These are phyloP conservation scores for Saccharomycopsis schoenii DNA, from an alignment of 805 yeast genomes.

Conservation along the genomic window DNA sequence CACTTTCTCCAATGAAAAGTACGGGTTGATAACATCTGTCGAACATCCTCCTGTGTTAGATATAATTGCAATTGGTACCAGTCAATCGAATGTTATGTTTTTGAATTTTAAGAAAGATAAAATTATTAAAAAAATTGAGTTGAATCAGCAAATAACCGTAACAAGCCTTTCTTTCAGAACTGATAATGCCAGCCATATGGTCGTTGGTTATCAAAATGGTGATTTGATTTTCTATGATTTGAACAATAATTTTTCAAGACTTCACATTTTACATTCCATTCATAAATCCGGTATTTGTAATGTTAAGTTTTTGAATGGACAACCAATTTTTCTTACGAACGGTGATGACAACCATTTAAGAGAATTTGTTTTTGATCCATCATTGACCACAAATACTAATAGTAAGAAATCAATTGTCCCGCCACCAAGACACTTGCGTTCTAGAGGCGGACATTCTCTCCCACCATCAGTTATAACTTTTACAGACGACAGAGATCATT, in stretches of 20 bases:
- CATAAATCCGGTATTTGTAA: slow-evolving; percentile 75
- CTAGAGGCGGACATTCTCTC: slow-evolving; percentile 95
- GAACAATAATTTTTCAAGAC: slow-evolving; percentile 49
- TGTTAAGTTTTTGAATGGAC: slow-evolving; percentile 75
- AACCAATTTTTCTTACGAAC: slow-evolving; percentile 77
- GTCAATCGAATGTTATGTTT: slow-evolving; percentile 54
- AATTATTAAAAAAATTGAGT: slow-evolving; percentile 36
- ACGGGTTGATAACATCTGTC: slow-evolving; percentile 53
- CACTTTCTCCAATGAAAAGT: slow-evolving; percentile 32
- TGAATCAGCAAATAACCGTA: slow-evolving; percentile 23
- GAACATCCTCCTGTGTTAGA: slow-evolving; percentile 85
- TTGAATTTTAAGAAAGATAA: slow-evolving; percentile 61
- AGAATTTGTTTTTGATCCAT: slow-evolving; percentile 90
- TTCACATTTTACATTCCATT: slow-evolving; percentile 63
- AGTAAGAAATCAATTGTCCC: slow-evolving; percentile 44
- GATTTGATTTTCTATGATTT: slow-evolving; percentile 82
- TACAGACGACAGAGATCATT: slow-evolving; percentile 75
- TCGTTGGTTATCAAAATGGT: slow-evolving; percentile 69
- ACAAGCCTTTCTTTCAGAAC: slow-evolving; percentile 76
- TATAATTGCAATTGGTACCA: slow-evolving; percentile 66
- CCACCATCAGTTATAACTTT: slow-evolving; percentile 74
- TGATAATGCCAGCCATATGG: slow-evolving; percentile 79
- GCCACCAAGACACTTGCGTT: slow-evolving; percentile 85
- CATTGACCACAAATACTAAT: slow-evolving; percentile 41
- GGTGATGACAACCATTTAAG: slow-evolving; percentile 88